A percentile compares a stretch with the other conserved stretches of the same genome.
Conservation (phyloP, 1,284 basidiomycete genomes). For the Fistulina hepatica region DNA sequence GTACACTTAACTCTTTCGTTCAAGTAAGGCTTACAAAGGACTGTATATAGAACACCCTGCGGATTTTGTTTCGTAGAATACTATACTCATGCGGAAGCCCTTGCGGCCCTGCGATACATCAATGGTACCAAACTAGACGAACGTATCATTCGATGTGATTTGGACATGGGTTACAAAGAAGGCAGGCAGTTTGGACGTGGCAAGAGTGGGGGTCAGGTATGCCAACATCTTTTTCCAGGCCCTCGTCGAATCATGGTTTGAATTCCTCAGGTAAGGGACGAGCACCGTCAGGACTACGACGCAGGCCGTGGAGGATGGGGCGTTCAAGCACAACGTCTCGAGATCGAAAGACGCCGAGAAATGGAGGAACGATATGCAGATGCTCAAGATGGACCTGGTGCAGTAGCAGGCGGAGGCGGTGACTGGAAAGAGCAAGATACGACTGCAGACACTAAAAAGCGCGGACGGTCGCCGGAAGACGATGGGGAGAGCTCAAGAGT, state of each 20-base stretch:
- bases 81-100: conserved; percentile 90
- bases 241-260: background rate
- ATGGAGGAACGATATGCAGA: conserved; percentile 88
- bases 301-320: conserved; percentile 96
- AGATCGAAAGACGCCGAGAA: conserved; percentile 72
- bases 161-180: conserved; percentile 97
- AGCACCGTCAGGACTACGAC: conserved; percentile 96
- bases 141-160: conserved; percentile 94
- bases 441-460: conserved; percentile 33
- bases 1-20: background rate
- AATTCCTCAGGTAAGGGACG: conserved; percentile 62
- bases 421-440: conserved; percentile 66
- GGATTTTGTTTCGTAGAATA: conserved; percentile 99
- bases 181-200: conserved; percentile 96
- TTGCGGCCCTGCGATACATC: conserved; percentile 88
- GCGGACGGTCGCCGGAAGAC: conserved; percentile 60
- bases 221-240: conserved; percentile 3
- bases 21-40: conserved; percentile 6
- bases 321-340: conserved; percentile 68
- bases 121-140: conserved; percentile 99
- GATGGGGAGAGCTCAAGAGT: conserved; percentile 46
- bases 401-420: conserved; percentile 75
- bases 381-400: conserved; percentile 66
- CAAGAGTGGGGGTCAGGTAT: conserved; percentile 89
- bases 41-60: conserved; percentile 74